Conservation (phyloP, 305 asterid genomes). For the Solanum hybrid region DNA sequence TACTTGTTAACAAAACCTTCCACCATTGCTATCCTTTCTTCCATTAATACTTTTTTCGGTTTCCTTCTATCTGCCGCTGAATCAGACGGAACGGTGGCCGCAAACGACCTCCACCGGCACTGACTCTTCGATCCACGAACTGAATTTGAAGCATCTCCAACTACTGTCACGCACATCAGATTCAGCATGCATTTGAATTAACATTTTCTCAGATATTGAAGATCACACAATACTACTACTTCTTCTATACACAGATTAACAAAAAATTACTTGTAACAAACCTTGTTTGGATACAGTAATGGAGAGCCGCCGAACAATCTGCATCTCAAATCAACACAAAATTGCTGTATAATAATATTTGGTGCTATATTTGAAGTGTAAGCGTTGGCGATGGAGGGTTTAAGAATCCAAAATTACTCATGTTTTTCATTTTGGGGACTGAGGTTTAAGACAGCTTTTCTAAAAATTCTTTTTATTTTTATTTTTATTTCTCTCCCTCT, state of each 20-base stretch:
- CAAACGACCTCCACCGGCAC: neutral
- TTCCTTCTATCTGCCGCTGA: neutral
- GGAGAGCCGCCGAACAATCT: neutral
- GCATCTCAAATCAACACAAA: neutral
- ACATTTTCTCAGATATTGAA: neutral
- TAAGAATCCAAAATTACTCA: neutral
- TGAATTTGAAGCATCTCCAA: neutral
- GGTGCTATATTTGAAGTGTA: neutral
- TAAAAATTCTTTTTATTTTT: neutral
- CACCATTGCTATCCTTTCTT: conserved; percentile 17
- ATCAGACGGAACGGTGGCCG: conserved; percentile 10
- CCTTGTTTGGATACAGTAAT: neutral
- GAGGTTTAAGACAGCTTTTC: neutral
- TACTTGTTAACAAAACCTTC: conserved; percentile 22
- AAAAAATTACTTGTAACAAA: neutral
- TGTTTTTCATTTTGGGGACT: neutral
- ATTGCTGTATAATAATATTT: neutral
- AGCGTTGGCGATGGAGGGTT: neutral
- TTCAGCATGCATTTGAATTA: neutral
- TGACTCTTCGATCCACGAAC: neutral
- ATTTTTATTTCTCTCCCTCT: neutral
- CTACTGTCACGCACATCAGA: neutral
- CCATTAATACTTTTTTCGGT: conserved; percentile 8
- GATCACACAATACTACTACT: neutral
- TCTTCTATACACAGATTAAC: neutral